Conservation (phyloP, 1,284 basidiomycete species). For the Irpex sp. region DNA sequence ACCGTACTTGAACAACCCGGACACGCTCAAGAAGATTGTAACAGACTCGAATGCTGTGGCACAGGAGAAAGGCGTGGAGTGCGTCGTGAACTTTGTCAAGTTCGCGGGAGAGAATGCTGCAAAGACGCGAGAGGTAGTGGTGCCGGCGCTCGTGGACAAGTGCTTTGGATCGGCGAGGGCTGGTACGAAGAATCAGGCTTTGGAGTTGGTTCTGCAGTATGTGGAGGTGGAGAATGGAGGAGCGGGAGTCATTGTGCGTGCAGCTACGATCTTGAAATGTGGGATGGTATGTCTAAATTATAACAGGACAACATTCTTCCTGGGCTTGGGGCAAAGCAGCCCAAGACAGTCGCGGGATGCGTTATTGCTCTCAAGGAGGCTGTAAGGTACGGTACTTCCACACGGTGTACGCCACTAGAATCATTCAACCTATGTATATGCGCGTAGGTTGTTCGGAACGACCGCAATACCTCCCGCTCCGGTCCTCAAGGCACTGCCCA, state of each 20-base stretch:
- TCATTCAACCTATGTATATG: background rate
- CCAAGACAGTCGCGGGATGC: slow-evolving; percentile 87
- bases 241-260: slow-evolving; percentile 85
- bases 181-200: slow-evolving; percentile 88
- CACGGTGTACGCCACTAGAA: background rate
- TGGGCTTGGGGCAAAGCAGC: slow-evolving; percentile 90
- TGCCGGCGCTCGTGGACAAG: slow-evolving; percentile 94
- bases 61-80: slow-evolving; percentile 95
- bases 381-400: slow-evolving; percentile 41
- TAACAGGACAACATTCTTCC: slow-evolving; percentile 77
- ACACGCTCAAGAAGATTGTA: slow-evolving; percentile 83
- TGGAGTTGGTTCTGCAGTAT: slow-evolving; percentile 87
- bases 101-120: slow-evolving; percentile 88
- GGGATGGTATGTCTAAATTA: slow-evolving; percentile 24
- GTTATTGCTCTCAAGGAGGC: slow-evolving; percentile 83
- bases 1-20: slow-evolving; percentile 77
- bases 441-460: slow-evolving; percentile 74
- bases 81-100: slow-evolving; percentile 82
- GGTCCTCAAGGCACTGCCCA: slow-evolving; percentile 84
- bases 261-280: slow-evolving; percentile 5
- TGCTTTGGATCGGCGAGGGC: slow-evolving; percentile 89
- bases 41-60: slow-evolving; percentile 95
- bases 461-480: slow-evolving; percentile 75
- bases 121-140: slow-evolving; percentile 76
- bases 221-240: slow-evolving; percentile 93